Evolutionary conservation across 331 rosid genomes (phyloP).

Genomic region (Stylosanthes scabra): DNA sequence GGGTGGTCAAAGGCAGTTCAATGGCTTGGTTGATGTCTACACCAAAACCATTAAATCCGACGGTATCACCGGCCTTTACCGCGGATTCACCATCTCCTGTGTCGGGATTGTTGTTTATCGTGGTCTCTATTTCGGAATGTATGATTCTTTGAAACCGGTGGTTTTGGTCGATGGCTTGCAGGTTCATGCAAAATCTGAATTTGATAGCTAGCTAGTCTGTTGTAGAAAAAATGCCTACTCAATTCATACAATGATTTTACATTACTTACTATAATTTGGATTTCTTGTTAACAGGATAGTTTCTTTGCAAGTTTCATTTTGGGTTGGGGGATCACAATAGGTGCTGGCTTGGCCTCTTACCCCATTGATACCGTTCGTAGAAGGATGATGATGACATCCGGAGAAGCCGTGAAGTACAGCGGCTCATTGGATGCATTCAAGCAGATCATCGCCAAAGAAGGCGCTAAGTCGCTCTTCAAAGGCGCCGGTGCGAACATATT

Average conservation of each 20-base stretch:
- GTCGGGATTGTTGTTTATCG: slow-evolving; percentile 80
- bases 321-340: slow-evolving; percentile 85
- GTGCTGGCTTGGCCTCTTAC: slow-evolving; percentile 83
- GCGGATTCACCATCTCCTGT: slow-evolving; percentile 77
- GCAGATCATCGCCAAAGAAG: slow-evolving; percentile 67
- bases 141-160: slow-evolving; percentile 82
- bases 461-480: slow-evolving; percentile 80
- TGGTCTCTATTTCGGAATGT: slow-evolving; percentile 89
- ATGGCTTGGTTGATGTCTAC: slow-evolving; percentile 79
- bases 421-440: slow-evolving; percentile 76
- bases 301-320: slow-evolving; percentile 77
- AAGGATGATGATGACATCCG: slow-evolving; percentile 94
- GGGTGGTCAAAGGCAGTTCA: slow-evolving; percentile 91
- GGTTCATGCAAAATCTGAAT: slow-evolving; percentile 46
- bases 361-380: slow-evolving; percentile 82
- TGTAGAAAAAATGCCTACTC: not conserved
- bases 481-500: slow-evolving; percentile 90
- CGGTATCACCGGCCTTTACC: slow-evolving; percentile 78
- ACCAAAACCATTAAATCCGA: slow-evolving; percentile 71
- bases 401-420: slow-evolving; percentile 85
- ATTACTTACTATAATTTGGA: slow-evolving; percentile 20
- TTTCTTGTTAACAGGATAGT: slow-evolving; percentile 64
- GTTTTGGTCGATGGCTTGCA: slow-evolving; percentile 71
- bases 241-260: not conserved
- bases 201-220: not conserved